These are phyloP conservation scores for Dipodascus geniculatus DNA, from an alignment of 805 yeast species.

Conservation along the genomic window DNA sequence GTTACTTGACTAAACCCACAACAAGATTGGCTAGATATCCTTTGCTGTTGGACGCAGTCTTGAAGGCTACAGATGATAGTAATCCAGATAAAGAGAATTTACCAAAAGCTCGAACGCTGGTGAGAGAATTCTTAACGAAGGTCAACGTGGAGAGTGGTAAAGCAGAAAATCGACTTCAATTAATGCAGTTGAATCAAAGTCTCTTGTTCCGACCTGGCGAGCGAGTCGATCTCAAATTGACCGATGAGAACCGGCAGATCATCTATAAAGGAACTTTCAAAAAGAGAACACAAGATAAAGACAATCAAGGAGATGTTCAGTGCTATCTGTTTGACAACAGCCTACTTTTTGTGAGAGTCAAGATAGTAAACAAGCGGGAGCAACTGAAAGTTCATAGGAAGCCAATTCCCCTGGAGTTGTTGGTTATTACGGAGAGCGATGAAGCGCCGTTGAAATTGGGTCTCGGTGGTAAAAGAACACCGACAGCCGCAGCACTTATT, in stretches of 20 bases:
- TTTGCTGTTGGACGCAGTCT: constrained; percentile 64
- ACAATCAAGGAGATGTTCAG: constrained; percentile 66
- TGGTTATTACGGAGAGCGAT: constrained; percentile 48
- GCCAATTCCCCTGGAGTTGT: constrained; percentile 27
- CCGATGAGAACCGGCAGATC: constrained; percentile 70
- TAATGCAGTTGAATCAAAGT: constrained; percentile 76
- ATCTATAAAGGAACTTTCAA: constrained; percentile 68
- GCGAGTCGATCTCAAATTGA: constrained; percentile 71
- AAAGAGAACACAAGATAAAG: constrained; percentile 64
- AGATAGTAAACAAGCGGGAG: constrained; percentile 79
- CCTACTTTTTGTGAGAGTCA: constrained; percentile 70
- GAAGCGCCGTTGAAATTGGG: constrained; percentile 51
- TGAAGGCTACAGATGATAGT: constrained; percentile 70
- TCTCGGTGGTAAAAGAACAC: constrained; percentile 18
- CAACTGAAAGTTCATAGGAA: constrained; percentile 79
- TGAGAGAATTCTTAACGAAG: constrained; percentile 62
- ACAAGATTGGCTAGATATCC: constrained; percentile 95
- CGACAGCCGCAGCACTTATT: constrained; percentile 21
- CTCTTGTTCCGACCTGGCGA: constrained; percentile 74
- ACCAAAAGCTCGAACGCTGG: constrained; percentile 59
- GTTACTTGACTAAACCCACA: constrained; percentile 89
- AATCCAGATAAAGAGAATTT: constrained; percentile 61
- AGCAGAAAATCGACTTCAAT: constrained; percentile 82
- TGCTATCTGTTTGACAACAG: constrained; percentile 84
- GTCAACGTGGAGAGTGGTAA: constrained; percentile 86